phyloP scores from a whole-genome alignment of 768 basidiomycete genomes.

The Lactarius deliciosus region DNA sequence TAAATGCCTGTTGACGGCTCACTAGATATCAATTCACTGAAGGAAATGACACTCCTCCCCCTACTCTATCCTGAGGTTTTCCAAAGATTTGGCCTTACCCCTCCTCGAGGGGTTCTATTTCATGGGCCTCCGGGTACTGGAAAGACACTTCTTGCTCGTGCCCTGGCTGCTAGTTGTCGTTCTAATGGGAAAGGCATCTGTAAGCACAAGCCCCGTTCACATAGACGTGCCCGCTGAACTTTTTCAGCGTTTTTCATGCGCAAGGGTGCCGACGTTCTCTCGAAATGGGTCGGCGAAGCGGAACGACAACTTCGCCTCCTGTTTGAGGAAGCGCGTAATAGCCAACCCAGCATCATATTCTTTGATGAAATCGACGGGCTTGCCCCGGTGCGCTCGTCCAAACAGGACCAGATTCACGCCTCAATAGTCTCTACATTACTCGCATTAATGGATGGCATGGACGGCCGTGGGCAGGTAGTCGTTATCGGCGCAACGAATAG shows the following conservation, averaged over 20 bases:
- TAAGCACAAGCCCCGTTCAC: slow-evolving; percentile 41
- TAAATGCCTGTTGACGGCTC: slow-evolving; percentile 7
- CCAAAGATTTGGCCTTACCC: slow-evolving; percentile 89
- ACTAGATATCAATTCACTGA: slow-evolving; percentile 90
- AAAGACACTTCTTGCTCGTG: slow-evolving; percentile 91
- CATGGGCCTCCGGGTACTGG: slow-evolving; percentile 99
- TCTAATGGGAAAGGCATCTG: slow-evolving; percentile 85
- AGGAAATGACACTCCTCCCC: slow-evolving; percentile 98
- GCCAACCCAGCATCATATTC: slow-evolving; percentile 97
- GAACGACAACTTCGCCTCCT: slow-evolving; percentile 92
- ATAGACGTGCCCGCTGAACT: not conserved
- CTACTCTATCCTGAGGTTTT: slow-evolving; percentile 96
- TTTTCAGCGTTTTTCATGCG: slow-evolving; percentile 95
- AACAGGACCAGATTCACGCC: slow-evolving; percentile 98
- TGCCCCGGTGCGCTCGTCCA: slow-evolving; percentile 96
- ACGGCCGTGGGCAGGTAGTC: slow-evolving; percentile 93
- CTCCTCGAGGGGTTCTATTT: slow-evolving; percentile 94
- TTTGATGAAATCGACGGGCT: slow-evolving; percentile 99
- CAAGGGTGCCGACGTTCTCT: slow-evolving; percentile 96
- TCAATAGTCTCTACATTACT: slow-evolving; percentile 95
- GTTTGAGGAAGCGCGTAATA: slow-evolving; percentile 92
- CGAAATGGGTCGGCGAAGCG: slow-evolving; percentile 99
- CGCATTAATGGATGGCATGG: slow-evolving; percentile 99
- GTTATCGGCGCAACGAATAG: slow-evolving; percentile 98
- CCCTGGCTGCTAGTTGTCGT: slow-evolving; percentile 89